Evolutionary conservation across 1,284 basidiomycete genomes (phyloP).

Genomic region (Malassezia furfur): DNA sequence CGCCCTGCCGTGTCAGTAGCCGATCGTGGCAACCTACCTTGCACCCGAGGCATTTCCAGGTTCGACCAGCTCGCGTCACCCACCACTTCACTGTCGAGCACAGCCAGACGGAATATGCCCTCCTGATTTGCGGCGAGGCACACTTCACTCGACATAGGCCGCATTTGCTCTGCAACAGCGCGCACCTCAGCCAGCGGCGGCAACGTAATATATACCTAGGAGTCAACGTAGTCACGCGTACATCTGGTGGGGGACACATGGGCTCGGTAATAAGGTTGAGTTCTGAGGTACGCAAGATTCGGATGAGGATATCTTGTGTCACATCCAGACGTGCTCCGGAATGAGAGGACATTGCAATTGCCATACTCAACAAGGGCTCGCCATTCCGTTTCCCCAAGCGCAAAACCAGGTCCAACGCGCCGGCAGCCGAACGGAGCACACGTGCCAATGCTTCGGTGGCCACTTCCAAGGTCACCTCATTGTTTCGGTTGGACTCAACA

Average conservation of each 20-base stretch:
- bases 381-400: constrained; percentile 74
- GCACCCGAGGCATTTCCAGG: constrained; percentile 56
- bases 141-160: constrained; percentile 66
- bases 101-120: constrained; percentile 50
- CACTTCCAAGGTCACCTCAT: constrained; percentile 67
- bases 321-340: constrained; percentile 41
- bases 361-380: constrained; percentile 63
- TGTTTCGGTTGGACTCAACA: constrained; percentile 74
- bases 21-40: background rate
- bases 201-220: constrained; percentile 68
- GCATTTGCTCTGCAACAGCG: constrained; percentile 65
- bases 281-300: constrained; percentile 65
- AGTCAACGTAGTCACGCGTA: constrained; percentile 48
- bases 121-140: constrained; percentile 61
- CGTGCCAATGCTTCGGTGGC: constrained; percentile 65
- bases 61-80: constrained; percentile 73
- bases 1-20: background rate
- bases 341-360: constrained; percentile 58
- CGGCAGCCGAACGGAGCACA: constrained; percentile 56
- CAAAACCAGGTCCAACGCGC: constrained; percentile 62
- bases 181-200: constrained; percentile 68
- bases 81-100: constrained; percentile 61
- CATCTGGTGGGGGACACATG: constrained; percentile 76
- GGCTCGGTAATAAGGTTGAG: constrained; percentile 68
- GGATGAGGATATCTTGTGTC: constrained; percentile 50